These are phyloP conservation scores for Sutorius eximius DNA, from an alignment of 1,284 basidiomycete genomes.

Conservation along the genomic window DNA sequence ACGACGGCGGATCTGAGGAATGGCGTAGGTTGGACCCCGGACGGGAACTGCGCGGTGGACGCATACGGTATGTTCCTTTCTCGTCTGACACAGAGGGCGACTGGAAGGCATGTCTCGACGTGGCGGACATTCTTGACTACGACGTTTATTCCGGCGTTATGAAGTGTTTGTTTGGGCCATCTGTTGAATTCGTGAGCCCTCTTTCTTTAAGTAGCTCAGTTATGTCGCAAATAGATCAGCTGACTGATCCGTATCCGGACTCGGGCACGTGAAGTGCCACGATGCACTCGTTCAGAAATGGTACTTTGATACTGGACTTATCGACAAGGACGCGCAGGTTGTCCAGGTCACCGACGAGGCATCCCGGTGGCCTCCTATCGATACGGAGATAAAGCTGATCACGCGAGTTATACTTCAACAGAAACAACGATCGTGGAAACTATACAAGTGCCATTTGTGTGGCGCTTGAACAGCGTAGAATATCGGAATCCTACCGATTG, in stretches of 20 bases:
- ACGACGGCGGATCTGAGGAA: slow-evolving; percentile 14
- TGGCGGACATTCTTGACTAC: slow-evolving; percentile 14
- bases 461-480: slow-evolving; percentile 22
- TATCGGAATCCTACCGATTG: slow-evolving; percentile 16
- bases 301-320: slow-evolving; percentile 24
- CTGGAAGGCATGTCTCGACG: slow-evolving; percentile 25
- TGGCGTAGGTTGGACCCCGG: slow-evolving; percentile 10
- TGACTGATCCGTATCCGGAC: too few species aligned
- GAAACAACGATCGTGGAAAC: slow-evolving; percentile 22
- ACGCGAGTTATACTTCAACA: slow-evolving; percentile 27
- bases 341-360: slow-evolving; percentile 25
- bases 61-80: slow-evolving; percentile 62
- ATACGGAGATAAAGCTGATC: slow-evolving; percentile 26
- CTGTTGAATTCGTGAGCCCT: too few species aligned
- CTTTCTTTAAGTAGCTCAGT: too few species aligned
- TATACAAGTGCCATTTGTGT: slow-evolving; percentile 25
- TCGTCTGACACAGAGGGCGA: slow-evolving; percentile 67
- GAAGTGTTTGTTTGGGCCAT: too few species aligned
- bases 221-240: too few species aligned
- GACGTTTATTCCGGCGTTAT: neutral
- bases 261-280: too few species aligned
- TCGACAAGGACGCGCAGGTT: slow-evolving; percentile 23
- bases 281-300: slow-evolving; percentile 26
- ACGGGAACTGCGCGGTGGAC: slow-evolving; percentile 39
- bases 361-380: slow-evolving; percentile 25